Evolutionary conservation across 495 filamentous ascomycete species (phyloP).

Genomic region (Schizothecium vesticola): DNA sequence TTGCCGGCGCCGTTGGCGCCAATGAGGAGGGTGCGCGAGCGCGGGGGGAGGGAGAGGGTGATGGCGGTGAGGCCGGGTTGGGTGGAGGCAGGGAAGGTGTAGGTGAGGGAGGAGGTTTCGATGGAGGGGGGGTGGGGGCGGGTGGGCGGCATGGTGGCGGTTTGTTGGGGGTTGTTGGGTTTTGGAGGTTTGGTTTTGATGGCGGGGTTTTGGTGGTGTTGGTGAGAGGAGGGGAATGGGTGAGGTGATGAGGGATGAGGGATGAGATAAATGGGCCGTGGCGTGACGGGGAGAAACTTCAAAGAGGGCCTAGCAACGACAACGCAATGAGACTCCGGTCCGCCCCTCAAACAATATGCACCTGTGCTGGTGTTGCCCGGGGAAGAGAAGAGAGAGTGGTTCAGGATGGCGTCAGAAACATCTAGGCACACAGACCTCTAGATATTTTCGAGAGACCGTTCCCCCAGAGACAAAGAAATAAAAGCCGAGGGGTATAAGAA

Average conservation of each 20-base stretch:
- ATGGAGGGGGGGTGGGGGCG: constrained; percentile 38
- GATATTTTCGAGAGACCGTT: not conserved
- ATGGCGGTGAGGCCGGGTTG: constrained; percentile 62
- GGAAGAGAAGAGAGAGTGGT: not conserved
- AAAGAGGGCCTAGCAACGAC: not conserved
- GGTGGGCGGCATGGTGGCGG: not conserved
- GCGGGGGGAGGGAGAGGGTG: constrained; percentile 67
- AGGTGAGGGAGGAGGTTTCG: constrained; percentile 68
- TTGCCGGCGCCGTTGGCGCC: constrained; percentile 98
- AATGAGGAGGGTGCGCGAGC: constrained; percentile 85
- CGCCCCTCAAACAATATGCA: not conserved
- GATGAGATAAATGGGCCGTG: not conserved
- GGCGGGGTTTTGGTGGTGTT: not conserved
- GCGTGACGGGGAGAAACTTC: not conserved
- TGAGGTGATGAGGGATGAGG: not conserved
- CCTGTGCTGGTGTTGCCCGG: not conserved
- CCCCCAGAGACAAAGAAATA: not conserved
- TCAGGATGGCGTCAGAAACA: not conserved
- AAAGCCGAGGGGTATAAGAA: not conserved
- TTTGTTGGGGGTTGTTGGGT: not conserved
- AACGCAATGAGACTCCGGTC: not conserved
- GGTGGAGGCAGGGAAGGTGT: constrained; percentile 79
- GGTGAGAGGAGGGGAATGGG: not conserved
- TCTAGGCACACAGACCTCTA: not conserved
- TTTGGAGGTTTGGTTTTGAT: not conserved